Evolutionary conservation across 768 basidiomycete species (phyloP), one percentile per base, ranked within the genome.

Genomic region (Hericium erinaceus): DNA sequence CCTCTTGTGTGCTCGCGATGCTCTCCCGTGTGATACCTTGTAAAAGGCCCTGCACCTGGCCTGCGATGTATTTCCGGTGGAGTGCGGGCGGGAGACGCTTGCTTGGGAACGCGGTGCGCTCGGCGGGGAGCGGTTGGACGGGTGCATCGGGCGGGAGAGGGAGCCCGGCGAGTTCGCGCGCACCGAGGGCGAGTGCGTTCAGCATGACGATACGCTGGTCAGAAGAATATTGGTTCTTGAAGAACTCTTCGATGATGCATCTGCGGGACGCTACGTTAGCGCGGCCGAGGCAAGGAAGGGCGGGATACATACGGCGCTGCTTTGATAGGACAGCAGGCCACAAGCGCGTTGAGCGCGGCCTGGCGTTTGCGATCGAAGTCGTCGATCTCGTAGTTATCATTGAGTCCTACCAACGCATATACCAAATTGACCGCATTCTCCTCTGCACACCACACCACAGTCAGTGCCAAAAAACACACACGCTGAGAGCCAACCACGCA

Each of bases 201-300:
- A 98, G 77, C 62, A 94, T 92, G 10, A 83, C 80, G 60, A 82
- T 89, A 8, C 95, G 85, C 64, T 98, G 94, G 33, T 84, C 79
- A 16, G 82, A 80, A 0, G 97, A 95, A 70, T 95, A 97, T 61
- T 95, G 92, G 51, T 88, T 89, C 63, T 85, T 85, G 75, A 98
- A 99, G 70, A 93, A 95, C 66, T 97, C 91, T 67, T 95, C 92
- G 54, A 92, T 84, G 10, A 98, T 74, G 38, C 82, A 78, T 3
- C 95, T 97, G 66, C 10, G 39, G 22, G 54, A 48, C 28, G 4
- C 4, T 33, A 4, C 2, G 16, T 11, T 4, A 37, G 16, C 38
- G 57, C 20, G 58, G 51, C 5, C 39, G 39, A 58, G 80, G n/a
- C n/a, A n/a, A n/a, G n/a, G n/a, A n/a, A n/a, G n/a, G n/a, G n/a